Percentiles rank a stretch among this genome's conserved stretches.
Evolutionary conservation across 768 basidiomycete genomes (phyloP).

Genomic region (Austroboletus eburneus): DNA sequence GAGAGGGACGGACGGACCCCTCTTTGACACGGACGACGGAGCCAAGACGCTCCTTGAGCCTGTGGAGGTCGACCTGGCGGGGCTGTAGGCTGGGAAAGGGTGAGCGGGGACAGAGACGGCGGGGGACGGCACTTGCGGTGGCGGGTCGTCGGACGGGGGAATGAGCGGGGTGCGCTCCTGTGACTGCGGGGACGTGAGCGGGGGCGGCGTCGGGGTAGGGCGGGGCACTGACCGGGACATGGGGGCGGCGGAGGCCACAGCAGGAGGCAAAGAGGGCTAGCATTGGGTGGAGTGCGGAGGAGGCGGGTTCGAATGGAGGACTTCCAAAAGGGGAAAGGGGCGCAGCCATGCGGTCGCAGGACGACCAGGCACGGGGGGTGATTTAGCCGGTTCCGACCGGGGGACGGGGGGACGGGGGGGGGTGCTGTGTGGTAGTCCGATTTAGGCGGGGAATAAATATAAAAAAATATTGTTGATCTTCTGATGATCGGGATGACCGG

Average conservation of each 20-base stretch:
- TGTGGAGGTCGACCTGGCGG: constrained; percentile 44
- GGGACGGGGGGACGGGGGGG: constrained; percentile 1
- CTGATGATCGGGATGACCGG: constrained; percentile 29
- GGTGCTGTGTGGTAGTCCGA: constrained; percentile 20
- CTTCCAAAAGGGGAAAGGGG: constrained; percentile 7
- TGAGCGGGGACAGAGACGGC: constrained; percentile 1
- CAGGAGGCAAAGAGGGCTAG: constrained; percentile 26
- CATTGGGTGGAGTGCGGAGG: too few relatives aligned
- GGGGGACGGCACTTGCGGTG: constrained; percentile 16
- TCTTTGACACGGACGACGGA: constrained; percentile 59
- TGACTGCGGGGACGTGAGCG: constrained; percentile 8
- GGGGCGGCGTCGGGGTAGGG: background rate
- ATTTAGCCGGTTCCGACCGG: constrained; percentile 20
- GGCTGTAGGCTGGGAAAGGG: constrained; percentile 20
- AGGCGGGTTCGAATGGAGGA: too few relatives aligned
- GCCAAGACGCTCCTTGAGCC: constrained; percentile 46
- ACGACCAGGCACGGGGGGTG: constrained; percentile 30
- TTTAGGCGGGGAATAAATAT: constrained; percentile 22
- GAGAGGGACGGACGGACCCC: constrained; percentile 38
- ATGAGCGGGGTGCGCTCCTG: constrained; percentile 28
- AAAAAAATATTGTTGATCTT: constrained; percentile 22
- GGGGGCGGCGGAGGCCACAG: constrained; percentile 24
- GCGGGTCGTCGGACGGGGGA: constrained; percentile 23
- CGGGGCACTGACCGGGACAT: constrained; percentile 13
- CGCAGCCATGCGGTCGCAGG: constrained; percentile 10